Evolutionary conservation across 2,329 filamentous ascomycete genomes (phyloP).

Genomic region (Aspergillus spinulosporus): DNA sequence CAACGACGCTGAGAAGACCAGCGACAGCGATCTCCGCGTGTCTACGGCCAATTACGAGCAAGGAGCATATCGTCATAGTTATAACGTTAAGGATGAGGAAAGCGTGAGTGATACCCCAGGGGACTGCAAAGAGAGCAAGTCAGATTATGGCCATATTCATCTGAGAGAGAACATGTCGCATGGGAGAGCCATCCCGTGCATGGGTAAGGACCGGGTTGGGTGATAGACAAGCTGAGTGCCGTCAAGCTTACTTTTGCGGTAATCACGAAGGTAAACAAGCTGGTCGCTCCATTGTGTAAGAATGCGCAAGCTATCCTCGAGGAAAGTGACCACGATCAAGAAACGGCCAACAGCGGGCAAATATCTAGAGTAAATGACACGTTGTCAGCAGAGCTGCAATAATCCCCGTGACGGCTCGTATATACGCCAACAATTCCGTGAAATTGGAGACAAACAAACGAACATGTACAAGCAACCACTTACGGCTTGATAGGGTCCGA

Average conservation of each 20-base stretch:
- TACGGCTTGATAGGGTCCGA: slow-evolving; percentile 95
- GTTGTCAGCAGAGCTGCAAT: slow-evolving; percentile 28
- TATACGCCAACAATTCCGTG: neutral
- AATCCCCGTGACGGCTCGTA: neutral
- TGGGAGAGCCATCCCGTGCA: neutral
- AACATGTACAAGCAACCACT: slow-evolving; percentile 42
- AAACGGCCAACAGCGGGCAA: slow-evolving; percentile 94
- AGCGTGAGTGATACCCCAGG: slow-evolving; percentile 80
- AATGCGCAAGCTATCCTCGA: slow-evolving; percentile 94
- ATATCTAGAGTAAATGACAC: slow-evolving; percentile 61
- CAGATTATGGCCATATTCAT: slow-evolving; percentile 17
- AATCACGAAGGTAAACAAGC: slow-evolving; percentile 87
- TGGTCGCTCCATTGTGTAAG: slow-evolving; percentile 97
- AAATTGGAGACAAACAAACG: neutral
- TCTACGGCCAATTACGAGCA: slow-evolving; percentile 86
- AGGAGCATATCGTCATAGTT: slow-evolving; percentile 79
- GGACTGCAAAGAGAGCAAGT: slow-evolving; percentile 60
- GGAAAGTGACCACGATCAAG: slow-evolving; percentile 95
- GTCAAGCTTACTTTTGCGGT: slow-evolving; percentile 75
- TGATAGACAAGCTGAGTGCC: neutral
- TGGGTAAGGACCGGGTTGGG: neutral
- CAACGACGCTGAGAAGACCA: slow-evolving; percentile 85
- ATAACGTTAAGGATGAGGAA: slow-evolving; percentile 91
- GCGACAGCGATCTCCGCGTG: slow-evolving; percentile 90
- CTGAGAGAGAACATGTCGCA: neutral